Evolutionary conservation across 768 basidiomycete species (phyloP).

Genomic region (Pleurotus tuoliensis): DNA sequence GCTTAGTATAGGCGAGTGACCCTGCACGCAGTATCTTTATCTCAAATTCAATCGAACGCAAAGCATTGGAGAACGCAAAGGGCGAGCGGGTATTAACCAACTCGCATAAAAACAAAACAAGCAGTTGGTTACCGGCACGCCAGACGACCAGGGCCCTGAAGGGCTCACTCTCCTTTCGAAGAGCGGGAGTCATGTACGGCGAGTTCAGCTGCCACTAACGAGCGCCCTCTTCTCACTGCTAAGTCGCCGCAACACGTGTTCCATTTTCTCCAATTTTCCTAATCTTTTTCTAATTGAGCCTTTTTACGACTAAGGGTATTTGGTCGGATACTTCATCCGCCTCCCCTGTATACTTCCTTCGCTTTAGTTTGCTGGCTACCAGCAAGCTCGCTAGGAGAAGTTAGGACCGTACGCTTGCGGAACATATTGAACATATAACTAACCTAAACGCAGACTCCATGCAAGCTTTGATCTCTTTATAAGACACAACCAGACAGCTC

Average conservation of each 20-base stretch:
- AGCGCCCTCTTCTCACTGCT: background rate
- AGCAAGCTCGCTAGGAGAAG: slow-evolving; percentile 42
- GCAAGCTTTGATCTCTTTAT: slow-evolving; percentile 86
- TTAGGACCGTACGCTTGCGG: slow-evolving; percentile 1
- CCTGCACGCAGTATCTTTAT: no score
- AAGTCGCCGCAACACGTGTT: background rate
- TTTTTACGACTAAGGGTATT: slow-evolving; percentile 37
- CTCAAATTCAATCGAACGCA: no score
- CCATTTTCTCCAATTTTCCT: slow-evolving; percentile 44
- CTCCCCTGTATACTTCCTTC: slow-evolving; percentile 9
- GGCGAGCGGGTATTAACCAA: no score
- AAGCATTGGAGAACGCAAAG: no score
- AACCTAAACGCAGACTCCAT: slow-evolving; percentile 82
- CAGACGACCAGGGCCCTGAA: no score
- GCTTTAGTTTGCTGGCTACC: slow-evolving; percentile 20
- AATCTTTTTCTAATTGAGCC: slow-evolving; percentile 69
- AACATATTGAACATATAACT: slow-evolving; percentile 21
- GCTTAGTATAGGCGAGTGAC: no score
- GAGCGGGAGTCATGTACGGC: no score
- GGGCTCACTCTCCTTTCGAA: no score
- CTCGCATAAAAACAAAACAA: no score
- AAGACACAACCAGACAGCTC: slow-evolving; percentile 90
- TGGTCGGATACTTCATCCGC: slow-evolving; percentile 2
- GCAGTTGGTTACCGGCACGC: no score
- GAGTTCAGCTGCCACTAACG: no score